A percentile compares a stretch with the other conserved stretches of the same genome.
phyloP scores from a whole-genome alignment of 2,329 filamentous ascomycete species.

The Lasiodiplodia citricola region DNA sequence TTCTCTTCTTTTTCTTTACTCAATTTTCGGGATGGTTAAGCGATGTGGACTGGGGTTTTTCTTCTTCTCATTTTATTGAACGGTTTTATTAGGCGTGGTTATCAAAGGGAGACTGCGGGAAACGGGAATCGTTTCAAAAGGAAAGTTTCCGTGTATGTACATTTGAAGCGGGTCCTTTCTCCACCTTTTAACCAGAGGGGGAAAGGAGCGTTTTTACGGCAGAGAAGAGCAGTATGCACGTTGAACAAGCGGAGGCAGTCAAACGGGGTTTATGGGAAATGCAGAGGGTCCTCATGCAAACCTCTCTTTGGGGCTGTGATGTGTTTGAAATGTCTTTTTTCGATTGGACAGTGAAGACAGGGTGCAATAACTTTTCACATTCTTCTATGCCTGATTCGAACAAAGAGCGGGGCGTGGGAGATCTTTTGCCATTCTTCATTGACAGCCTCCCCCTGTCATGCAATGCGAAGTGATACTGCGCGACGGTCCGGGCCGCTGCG shows the following conservation, averaged over 20 bases:
- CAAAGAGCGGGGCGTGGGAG: neutral
- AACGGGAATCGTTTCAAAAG: neutral
- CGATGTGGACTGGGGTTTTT: neutral
- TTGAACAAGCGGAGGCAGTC: neutral
- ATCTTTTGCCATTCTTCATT: neutral
- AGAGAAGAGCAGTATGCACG: neutral
- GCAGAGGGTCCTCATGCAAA: neutral
- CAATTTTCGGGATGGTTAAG: neutral
- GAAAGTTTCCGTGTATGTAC: neutral
- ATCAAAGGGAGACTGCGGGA: neutral
- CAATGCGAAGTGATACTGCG: neutral
- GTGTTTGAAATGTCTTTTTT: neutral
- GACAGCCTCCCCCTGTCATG: neutral
- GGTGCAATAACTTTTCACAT: neutral
- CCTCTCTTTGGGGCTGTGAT: neutral
- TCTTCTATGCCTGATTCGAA: neutral
- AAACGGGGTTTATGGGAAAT: neutral
- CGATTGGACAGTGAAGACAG: neutral
- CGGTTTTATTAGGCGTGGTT: neutral
- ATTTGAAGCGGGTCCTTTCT: neutral
- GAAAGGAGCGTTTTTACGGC: neutral
- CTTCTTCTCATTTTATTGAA: neutral
- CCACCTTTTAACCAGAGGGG: neutral
- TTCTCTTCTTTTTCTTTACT: neutral
- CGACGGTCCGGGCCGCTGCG: neutral